These are phyloP conservation scores for Claviceps sp. DNA, from an alignment of 2,329 filamentous ascomycete genomes.

Conservation along the genomic window DNA sequence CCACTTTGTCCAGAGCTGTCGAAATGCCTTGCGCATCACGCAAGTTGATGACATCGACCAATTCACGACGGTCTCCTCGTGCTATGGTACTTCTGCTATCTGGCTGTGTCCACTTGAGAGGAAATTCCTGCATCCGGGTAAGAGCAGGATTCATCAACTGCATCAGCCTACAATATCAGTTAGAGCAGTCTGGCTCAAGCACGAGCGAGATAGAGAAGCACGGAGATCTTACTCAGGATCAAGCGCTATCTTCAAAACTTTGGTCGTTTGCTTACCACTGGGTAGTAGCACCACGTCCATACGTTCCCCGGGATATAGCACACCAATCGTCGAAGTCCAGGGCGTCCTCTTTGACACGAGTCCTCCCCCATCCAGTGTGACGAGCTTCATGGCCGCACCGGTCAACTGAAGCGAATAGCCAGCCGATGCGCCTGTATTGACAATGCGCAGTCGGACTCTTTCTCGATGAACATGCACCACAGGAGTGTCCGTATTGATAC, in stretches of 20 bases:
- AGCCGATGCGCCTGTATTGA: conserved; percentile 9
- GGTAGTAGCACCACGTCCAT: conserved; percentile 7
- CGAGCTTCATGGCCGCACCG: conserved; percentile 7
- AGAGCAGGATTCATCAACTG: conserved; percentile 11
- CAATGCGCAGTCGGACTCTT: conserved; percentile 8
- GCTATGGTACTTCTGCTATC: background rate
- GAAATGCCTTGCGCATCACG: background rate
- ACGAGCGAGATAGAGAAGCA: background rate
- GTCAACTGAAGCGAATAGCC: conserved; percentile 8
- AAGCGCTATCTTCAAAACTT: conserved; percentile 2
- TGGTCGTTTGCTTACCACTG: background rate
- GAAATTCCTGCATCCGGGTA: conserved; percentile 9
- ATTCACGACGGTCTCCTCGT: background rate
- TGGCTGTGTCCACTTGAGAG: conserved; percentile 2
- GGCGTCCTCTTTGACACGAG: conserved; percentile 4
- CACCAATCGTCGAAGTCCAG: conserved; percentile 7
- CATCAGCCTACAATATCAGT: conserved; percentile 9
- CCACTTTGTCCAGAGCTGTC: background rate
- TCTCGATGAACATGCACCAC: conserved; percentile 2
- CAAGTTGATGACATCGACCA: background rate
- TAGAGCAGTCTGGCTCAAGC: too few relatives aligned
- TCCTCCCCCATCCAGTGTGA: conserved; percentile 11
- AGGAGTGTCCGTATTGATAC: conserved; percentile 5
- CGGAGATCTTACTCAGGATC: conserved; percentile 6
- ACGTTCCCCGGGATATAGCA: conserved; percentile 13